phyloP scores from a whole-genome alignment of 805 yeast genomes.

The Kuraishia piskuri region DNA sequence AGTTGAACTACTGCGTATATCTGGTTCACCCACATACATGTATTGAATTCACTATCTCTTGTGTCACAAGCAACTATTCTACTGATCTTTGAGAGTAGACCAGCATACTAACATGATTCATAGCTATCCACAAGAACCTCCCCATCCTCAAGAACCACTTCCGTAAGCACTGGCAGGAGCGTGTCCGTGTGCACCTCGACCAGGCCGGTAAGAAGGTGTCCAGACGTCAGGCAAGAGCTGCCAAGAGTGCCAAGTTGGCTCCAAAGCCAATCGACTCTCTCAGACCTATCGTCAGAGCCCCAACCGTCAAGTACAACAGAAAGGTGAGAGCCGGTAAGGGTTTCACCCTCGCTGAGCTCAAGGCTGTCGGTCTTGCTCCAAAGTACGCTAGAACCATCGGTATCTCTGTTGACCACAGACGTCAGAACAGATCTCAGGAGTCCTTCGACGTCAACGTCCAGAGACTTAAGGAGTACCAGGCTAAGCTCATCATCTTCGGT shows the following conservation, averaged over 20 bases:
- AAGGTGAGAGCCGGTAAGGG: constrained; percentile 99
- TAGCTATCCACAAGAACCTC: constrained; percentile 97
- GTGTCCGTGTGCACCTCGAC: constrained; percentile 99
- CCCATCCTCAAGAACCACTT: constrained; percentile 99
- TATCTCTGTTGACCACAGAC: constrained; percentile 99
- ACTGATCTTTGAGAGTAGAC: neutral
- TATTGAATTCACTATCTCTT: too few species aligned
- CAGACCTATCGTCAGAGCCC: constrained; percentile 98
- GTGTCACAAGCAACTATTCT: too few species aligned
- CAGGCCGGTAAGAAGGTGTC: constrained; percentile 99
- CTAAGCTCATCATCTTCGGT: constrained; percentile 94
- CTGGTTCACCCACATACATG: too few species aligned
- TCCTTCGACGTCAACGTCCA: constrained; percentile 90
- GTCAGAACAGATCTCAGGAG: constrained; percentile 96
- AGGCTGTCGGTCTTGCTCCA: constrained; percentile 91
- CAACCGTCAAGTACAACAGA: constrained; percentile 98
- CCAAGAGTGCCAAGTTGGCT: constrained; percentile 90
- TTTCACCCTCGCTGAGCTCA: constrained; percentile 94
- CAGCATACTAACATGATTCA: constrained; percentile 16
- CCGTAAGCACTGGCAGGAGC: constrained; percentile 99
- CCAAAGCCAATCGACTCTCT: constrained; percentile 96
- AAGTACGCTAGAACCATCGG: constrained; percentile 98
- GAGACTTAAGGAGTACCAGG: constrained; percentile 93
- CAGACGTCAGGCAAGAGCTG: constrained; percentile 90
- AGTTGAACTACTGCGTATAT: too few species aligned